Evolutionary conservation across 2,329 filamentous ascomycete species (phyloP), one percentile per base, ranked within the genome.

Genomic region (Colletotrichum ledebouriae): DNA sequence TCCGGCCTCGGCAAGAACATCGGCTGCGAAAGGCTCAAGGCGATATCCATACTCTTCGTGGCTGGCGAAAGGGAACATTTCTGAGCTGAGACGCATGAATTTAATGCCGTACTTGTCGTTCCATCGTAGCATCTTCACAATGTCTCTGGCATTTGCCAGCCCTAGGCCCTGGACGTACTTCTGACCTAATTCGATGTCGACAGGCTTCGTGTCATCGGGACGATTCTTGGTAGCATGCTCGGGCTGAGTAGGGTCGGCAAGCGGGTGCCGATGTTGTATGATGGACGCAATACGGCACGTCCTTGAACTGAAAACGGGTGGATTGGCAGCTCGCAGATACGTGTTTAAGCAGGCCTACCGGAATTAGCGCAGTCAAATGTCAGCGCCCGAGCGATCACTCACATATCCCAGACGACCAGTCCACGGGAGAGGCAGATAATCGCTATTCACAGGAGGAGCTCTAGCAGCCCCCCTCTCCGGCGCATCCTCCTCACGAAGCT

Each of bases 51-150:
- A 91, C 70, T 93, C 91, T 25, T 87, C 86, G 75, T 98, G 95
- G 71, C 93, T 97, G 2, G 95, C 95, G 77, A 98, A 98, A 0
- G 95, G 95, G 72, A 98, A 98, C 92, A 98, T 98, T 73, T 98
- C 95, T 62, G 93, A 97, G 73, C 93, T 97, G 20, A 98, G 83
- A 1, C 95, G 89, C 87, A 98, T 89, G 77, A 98, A 98, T 73
- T 90, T 94, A 79, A 98, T 98, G 44, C 91, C 90, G 72, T 95
- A 98, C 72, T 89, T 92, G 71, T 97, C 91, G 75, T 98, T 98
- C 95, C 95, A 98, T 1, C 89, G 87, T 9, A 98, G 75, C 88
- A 98, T 93, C 78, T 97, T 97, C 65, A 86, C 81, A 37, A 98
- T 88, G 73, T 98, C 95, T 46, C 88, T 86, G 1, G 92, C 92